phyloP scores from a whole-genome alignment of 2,329 filamentous ascomycete species.

The Aphanocladium album region DNA sequence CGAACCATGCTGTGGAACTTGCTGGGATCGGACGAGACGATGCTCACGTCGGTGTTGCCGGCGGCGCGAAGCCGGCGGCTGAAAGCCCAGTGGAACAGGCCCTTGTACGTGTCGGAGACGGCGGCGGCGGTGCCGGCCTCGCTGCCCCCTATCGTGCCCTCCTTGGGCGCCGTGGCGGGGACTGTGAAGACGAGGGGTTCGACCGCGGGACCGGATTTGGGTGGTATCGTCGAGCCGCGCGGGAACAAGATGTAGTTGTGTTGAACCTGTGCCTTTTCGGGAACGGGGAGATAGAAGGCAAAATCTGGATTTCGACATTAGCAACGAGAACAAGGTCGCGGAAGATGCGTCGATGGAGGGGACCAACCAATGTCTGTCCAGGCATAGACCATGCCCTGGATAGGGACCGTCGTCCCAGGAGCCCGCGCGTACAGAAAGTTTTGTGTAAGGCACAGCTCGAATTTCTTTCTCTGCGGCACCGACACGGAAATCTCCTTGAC shows the following conservation, averaged over 20 bases:
- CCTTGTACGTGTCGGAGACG: conserved; percentile 55
- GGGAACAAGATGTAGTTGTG: conserved; percentile 63
- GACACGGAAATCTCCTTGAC: conserved; percentile 64
- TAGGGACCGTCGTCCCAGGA: conserved; percentile 46
- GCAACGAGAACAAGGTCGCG: not conserved
- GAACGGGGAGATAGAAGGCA: conserved; percentile 59
- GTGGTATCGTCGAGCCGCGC: conserved; percentile 46
- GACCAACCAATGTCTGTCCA: conserved; percentile 58
- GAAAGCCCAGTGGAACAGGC: conserved; percentile 58
- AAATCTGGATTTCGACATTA: conserved; percentile 44
- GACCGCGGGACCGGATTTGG: conserved; percentile 38
- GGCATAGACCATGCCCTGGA: conserved; percentile 50
- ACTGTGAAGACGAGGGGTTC: conserved; percentile 64
- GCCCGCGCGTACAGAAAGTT: conserved; percentile 54
- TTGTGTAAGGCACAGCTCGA: conserved; percentile 57
- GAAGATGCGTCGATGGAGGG: conserved; percentile 10
- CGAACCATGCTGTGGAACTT: conserved; percentile 53
- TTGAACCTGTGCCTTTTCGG: conserved; percentile 60
- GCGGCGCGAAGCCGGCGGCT: conserved; percentile 45
- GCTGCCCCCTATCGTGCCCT: conserved; percentile 49
- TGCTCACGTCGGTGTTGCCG: conserved; percentile 43
- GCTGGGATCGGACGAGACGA: conserved; percentile 48
- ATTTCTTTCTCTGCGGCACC: conserved; percentile 64
- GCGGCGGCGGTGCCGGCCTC: conserved; percentile 44
- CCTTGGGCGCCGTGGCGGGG: conserved; percentile 54